Evolutionary conservation across 1,284 basidiomycete genomes (phyloP), one percentile per base, ranked within the genome.

Genomic region (Trichosporon coremiiforme): DNA sequence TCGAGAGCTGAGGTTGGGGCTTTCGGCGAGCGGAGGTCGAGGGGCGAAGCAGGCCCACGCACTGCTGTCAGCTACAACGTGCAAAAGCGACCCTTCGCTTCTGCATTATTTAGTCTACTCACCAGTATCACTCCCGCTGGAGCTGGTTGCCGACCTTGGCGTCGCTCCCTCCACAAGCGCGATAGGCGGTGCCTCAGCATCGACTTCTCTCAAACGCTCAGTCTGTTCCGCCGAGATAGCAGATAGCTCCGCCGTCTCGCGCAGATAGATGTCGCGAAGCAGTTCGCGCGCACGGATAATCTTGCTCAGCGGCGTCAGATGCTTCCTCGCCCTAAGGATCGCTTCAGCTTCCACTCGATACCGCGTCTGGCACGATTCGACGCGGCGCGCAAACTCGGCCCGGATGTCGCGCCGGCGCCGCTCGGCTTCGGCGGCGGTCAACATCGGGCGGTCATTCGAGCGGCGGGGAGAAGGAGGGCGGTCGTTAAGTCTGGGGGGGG

Each of bases 341-440:
- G 57, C 57, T 17, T 62, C 57, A n/a, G 57, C 57, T 17, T 62
- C 57, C 4, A 62, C 31, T 6, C 57, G 31, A n/a, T 62, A 35
- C 5, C 57, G 57, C 7, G 31, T 17, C 31, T 62, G 57, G 22
- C 57, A 62, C 5, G 13, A 15, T 45, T 65, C 64, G 41, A 45
- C 29, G 13, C 38, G 38, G 64, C 20, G 41, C 45, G 64, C 41
- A 38, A 50, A 65, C 25, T 47, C 64, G 41, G 38, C 47, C 64
- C 31, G 20, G 64, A 47, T 65, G 12, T 15, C 57, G 15, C 6
- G 31, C 29, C 57, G 31, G 31, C 29, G 50, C 50, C 17, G 20
- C 9, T 53, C 29, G 57, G 57, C 57, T 62, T 29, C 55, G 25
- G 15, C 57, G 57, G 29, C 57, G 13, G 57, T 31, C 22, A 53